phyloP scores from a whole-genome alignment of 495 filamentous ascomycete species.

The Hypoxylon trugodes region DNA sequence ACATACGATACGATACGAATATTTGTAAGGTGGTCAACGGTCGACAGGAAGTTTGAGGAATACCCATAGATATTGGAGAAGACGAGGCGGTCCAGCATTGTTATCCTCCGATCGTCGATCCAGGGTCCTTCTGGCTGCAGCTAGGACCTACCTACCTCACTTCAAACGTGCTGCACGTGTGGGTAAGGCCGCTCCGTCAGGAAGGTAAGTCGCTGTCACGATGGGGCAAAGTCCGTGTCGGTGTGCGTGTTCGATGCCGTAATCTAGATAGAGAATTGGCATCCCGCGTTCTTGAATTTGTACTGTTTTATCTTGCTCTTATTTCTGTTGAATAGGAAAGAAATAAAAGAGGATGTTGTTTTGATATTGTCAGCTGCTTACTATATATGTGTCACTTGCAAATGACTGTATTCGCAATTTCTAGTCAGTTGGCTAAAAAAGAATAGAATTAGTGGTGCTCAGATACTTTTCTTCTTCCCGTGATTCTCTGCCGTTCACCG shows the following conservation, averaged over 20 bases:
- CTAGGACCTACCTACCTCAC: constrained; percentile 6
- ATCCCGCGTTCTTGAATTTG: constrained; percentile 5
- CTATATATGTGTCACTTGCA: constrained; percentile 21
- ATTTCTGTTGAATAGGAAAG: too few relatives aligned
- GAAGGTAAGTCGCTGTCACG: neutral
- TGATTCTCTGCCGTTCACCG: neutral
- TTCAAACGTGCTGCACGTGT: constrained; percentile 9
- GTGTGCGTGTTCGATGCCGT: neutral
- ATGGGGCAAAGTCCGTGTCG: neutral
- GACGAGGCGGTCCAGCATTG: constrained; percentile 6
- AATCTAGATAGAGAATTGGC: constrained; percentile 6
- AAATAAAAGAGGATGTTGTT: neutral
- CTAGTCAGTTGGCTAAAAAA: neutral
- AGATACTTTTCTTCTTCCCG: too few relatives aligned
- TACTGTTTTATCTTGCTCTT: neutral
- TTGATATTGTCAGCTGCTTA: constrained; percentile 22
- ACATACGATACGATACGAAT: constrained; percentile 2
- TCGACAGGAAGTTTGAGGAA: constrained; percentile 10
- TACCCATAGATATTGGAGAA: constrained; percentile 23
- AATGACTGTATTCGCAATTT: constrained; percentile 1
- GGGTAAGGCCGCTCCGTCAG: constrained; percentile 7
- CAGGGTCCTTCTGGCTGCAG: constrained; percentile 22
- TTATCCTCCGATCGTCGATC: constrained; percentile 35
- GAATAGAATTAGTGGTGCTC: neutral
- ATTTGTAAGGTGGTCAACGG: constrained; percentile 7